Evolutionary conservation across 2,329 filamentous ascomycete genomes (phyloP), one percentile per base, ranked within the genome.

Genomic region (Diaporthe velutina): DNA sequence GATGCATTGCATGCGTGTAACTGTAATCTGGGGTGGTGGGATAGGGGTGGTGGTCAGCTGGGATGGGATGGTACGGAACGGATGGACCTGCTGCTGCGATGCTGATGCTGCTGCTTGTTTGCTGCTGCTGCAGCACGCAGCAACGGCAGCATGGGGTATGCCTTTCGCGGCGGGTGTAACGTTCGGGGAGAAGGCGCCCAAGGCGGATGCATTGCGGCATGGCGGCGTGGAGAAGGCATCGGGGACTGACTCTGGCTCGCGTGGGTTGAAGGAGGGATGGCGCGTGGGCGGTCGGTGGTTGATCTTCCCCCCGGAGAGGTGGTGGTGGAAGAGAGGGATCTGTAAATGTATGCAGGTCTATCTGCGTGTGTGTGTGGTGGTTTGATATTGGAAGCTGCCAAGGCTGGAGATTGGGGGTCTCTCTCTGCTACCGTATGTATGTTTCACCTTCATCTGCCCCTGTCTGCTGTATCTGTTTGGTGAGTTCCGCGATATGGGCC

Each of bases 361-460:
- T 15, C 17, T 33, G 28, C 28, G 4, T 48, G 17, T 48, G 22
- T 50, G 17, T 4, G 30, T 50, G 19, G 17, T 15, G 10, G 38
- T 42, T 42, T 17, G 57, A 60, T 40, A 35, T 40, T 40, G 57
- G 57, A 67, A 52, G 45, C 64, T 67, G 45, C 45, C 45, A 38
- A 52, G 30, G 13, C 15, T 25, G 45, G 22, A 50, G 22, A 12
- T 35, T 67, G 61, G 61, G 42, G 42, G 30, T 35, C 38, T 13
- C 15, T 45, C 12, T 22, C 38, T 17, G 2, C 17, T 7, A 17
- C 13, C 19, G 4, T 33, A 67, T 68, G 64, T 68, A 68, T 68
- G 64, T 68, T 68, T 68, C 64, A 68, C 64, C 48, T 68, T 33
- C 30, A 33, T 54, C 22, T 52, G 17, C 33, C 48, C 33, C 33